Evolutionary conservation across 148 eudicot species (phyloP), one percentile per base, ranked within the genome.

Genomic region (Rhododendron mucronatum): DNA sequence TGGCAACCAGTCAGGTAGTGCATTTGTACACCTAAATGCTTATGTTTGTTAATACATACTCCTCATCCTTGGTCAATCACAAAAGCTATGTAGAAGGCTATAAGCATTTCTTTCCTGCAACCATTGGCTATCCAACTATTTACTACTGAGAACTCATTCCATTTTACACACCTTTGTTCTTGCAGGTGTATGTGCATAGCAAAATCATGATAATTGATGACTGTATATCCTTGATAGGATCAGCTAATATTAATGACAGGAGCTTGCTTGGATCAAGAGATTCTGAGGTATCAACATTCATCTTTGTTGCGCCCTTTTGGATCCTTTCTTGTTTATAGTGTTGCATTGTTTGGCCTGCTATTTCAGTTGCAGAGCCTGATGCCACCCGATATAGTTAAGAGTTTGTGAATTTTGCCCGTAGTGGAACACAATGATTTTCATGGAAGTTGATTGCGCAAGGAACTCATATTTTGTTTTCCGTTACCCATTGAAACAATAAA

Each of bases 241-340:
- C 99, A 79, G 99, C 98, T 82, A 97, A 97, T 88, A 93, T 97
- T 76, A 97, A 97, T 87, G 99, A 97, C 83, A 92, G 99, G 87
- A 97, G 99, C 91, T 91, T 97, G 92, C 93, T 97, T 86, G 99
- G 99, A 79, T 95, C 98, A 85, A 91, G 99, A 83, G 99, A 97
- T 89, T 97, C 99, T 77, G 99, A 97, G 98, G 99, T 97, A 86
- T 80, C 39, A 47, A 65, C 85, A 86, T 83, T 12, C 35, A 61
- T 30, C 41, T 14, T 30, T 33, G 76, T 71, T 14, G 18, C 41
- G 41, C 76, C 76, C 65, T 61, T 41, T 16, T 53, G 47, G 80
- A n/a, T 75, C 45, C 83, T 69, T 59, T 48, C 47, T 1, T 11
- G n/a, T 65, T 84, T 16, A 59, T 59, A 44, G 26, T 44, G 33